Conservation (phyloP, 1,284 basidiomycete species). For the Ceratobasidium sp. region DNA sequence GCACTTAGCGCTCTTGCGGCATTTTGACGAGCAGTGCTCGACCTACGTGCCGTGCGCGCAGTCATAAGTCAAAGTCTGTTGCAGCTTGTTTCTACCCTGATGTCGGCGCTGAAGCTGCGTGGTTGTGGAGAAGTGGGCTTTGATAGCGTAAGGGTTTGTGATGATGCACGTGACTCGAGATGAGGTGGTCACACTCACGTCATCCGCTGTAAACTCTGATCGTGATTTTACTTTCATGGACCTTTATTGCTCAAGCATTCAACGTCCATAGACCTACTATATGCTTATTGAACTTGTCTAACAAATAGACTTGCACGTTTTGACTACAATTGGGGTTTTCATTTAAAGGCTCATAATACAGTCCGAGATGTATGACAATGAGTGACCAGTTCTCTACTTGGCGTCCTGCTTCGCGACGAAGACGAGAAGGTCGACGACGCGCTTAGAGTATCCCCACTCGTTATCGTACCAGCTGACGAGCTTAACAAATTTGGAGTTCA, state of each 20-base stretch:
- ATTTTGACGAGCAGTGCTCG: background rate
- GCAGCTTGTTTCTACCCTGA: background rate
- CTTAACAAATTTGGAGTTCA: conserved; percentile 96
- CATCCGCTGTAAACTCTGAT: too few species aligned
- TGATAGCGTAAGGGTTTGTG: conserved; percentile 4
- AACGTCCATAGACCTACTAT: too few species aligned
- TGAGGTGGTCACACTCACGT: background rate
- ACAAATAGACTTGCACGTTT: too few species aligned
- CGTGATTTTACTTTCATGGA: too few species aligned
- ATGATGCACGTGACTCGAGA: background rate
- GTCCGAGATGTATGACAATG: too few species aligned
- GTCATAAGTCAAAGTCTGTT: conserved; percentile 10
- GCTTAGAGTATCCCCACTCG: conserved; percentile 96
- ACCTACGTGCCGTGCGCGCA: background rate
- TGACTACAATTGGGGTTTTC: too few species aligned
- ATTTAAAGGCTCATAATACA: too few species aligned
- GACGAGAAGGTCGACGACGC: conserved; percentile 91
- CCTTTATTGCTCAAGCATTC: too few species aligned
- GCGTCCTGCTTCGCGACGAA: conserved; percentile 81
- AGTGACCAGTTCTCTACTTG: background rate
- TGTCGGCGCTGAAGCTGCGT: background rate
- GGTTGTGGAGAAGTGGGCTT: background rate
- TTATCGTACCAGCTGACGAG: conserved; percentile 97
- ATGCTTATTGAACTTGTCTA: too few species aligned
- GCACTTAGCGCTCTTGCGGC: background rate